Evolutionary conservation across 1,284 basidiomycete genomes (phyloP).

Genomic region (Tetrapyrgos nigripes): DNA sequence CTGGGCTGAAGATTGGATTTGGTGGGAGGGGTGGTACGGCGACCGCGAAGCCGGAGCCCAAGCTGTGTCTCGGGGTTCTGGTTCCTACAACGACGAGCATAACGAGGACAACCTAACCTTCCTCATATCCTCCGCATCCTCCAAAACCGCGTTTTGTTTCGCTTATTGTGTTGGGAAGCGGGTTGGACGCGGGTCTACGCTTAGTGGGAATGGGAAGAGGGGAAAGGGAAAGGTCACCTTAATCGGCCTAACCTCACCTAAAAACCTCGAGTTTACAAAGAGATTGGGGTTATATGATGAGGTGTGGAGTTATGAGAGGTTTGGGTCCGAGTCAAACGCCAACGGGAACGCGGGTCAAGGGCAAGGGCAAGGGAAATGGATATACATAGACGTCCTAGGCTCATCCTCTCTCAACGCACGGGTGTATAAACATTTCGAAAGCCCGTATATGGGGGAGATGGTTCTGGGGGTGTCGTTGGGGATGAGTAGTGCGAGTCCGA

Average conservation of each 20-base stretch:
- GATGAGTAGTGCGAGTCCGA: constrained; percentile 28
- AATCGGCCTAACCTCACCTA: constrained; percentile 62
- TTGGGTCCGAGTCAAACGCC: constrained; percentile 37
- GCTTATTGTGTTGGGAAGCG: constrained; percentile 60
- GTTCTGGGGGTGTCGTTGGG: constrained; percentile 55
- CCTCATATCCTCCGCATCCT: constrained; percentile 67
- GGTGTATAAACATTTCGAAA: constrained; percentile 47
- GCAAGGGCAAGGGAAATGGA: constrained; percentile 40
- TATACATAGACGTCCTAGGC: constrained; percentile 70
- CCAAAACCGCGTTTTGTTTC: constrained; percentile 70
- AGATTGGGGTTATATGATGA: constrained; percentile 59
- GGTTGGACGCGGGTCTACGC: constrained; percentile 36
- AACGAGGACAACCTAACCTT: too few relatives aligned
- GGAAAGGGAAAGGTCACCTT: constrained; percentile 38
- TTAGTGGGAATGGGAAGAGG: too few relatives aligned
- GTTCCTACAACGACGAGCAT: too few relatives aligned
- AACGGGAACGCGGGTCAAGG: constrained; percentile 17
- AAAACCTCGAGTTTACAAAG: constrained; percentile 60
- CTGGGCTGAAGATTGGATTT: constrained; percentile 73
- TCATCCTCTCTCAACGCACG: constrained; percentile 53
- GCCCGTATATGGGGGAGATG: constrained; percentile 39
- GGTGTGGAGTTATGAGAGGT: constrained; percentile 55
- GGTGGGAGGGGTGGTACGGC: constrained; percentile 51
- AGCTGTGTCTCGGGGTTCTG: too few relatives aligned
- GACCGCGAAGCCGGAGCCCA: constrained; percentile 37